Evolutionary conservation across 2,329 filamentous ascomycete species (phyloP), one percentile per base, ranked within the genome.

Genomic region (Tolypocladium pustulatum): DNA sequence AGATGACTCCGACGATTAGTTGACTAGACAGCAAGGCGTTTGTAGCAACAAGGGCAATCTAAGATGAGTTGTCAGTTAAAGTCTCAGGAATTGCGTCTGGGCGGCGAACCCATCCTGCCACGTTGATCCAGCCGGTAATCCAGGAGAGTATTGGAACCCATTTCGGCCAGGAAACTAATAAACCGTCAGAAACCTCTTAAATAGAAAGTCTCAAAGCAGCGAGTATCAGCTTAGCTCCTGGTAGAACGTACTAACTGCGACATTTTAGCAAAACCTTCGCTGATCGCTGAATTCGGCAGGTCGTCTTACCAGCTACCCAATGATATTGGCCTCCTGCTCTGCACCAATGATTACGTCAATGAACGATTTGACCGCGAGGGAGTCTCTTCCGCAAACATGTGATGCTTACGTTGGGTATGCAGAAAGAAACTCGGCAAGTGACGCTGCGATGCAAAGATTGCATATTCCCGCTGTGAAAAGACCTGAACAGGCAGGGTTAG

Each of bases 361-460:
- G 37, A 17, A 27, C 8, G 22, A 5, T 12, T 17, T 34, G 13
- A 12, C 20, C 3, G 4, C 1, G 20, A 7, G 43, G 41, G 13
- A 13, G 15, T 13, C 17, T 2, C 9, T 34, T 7, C 1, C 9
- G 20, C 30, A 20, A 1, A 6, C 17, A 36, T 17, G 13, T 4
- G 3, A 17, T 15, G 43, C 66, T 55, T 54, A 65, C 66, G 76
- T 79, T 1, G 76, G 77, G 53, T 83, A 88, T 0, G 84, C 83
- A 0, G 84, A 87, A 7, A 88, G 73, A 63, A 88, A 90, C 68
- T 90, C 87, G 30, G 86, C 86, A 12, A 90, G 75, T 20, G 84
- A 88, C 1, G 84, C 79, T 2, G 87, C 84, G 54, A 89, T 71
- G 3, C 69, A 71, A 15, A 72, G 53, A 52, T 72, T 72, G 62